Evolutionary conservation across 2,329 filamentous ascomycete species (phyloP).

Genomic region (Epicoccum sorghinum): DNA sequence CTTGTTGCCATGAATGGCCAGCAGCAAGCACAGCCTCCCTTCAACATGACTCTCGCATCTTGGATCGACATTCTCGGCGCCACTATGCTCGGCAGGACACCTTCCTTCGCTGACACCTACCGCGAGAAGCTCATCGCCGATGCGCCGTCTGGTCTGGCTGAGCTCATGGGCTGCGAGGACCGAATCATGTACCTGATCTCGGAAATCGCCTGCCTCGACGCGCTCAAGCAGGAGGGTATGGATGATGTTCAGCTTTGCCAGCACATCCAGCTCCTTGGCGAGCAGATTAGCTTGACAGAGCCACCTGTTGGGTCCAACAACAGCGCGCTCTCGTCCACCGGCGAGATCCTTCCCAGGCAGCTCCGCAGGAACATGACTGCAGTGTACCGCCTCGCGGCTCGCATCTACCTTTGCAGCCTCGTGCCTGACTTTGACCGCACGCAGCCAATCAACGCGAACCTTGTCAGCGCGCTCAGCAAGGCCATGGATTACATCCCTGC

Average conservation of each 20-base stretch:
- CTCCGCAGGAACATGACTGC: slow-evolving; percentile 87
- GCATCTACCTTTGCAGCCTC: slow-evolving; percentile 95
- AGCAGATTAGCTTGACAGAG: slow-evolving; percentile 85
- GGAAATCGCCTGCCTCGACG: slow-evolving; percentile 94
- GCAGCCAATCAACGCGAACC: slow-evolving; percentile 73
- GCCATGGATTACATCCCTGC: slow-evolving; percentile 82
- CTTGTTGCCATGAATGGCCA: slow-evolving; percentile 66
- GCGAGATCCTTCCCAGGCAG: slow-evolving; percentile 79
- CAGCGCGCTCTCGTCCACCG: slow-evolving; percentile 65
- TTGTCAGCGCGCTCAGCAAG: slow-evolving; percentile 78
- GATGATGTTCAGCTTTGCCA: slow-evolving; percentile 86
- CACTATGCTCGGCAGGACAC: slow-evolving; percentile 86
- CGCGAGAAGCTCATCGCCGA: slow-evolving; percentile 82
- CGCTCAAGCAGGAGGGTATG: slow-evolving; percentile 77
- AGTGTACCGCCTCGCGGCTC: slow-evolving; percentile 88
- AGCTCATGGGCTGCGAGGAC: slow-evolving; percentile 98
- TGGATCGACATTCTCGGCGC: slow-evolving; percentile 98
- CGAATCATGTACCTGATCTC: slow-evolving; percentile 97
- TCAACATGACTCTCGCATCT: slow-evolving; percentile 92
- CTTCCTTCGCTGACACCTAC: slow-evolving; percentile 92
- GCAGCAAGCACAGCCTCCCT: slow-evolving; percentile 71
- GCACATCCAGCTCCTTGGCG: slow-evolving; percentile 85
- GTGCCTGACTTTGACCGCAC: slow-evolving; percentile 84
- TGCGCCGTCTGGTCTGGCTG: slow-evolving; percentile 74
- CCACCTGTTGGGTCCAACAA: slow-evolving; percentile 54